Percentiles rank a stretch among this genome's conserved stretches.
These are phyloP conservation scores for Yarrowia sp. DNA, from an alignment of 805 yeast species.

Conservation along the genomic window DNA sequence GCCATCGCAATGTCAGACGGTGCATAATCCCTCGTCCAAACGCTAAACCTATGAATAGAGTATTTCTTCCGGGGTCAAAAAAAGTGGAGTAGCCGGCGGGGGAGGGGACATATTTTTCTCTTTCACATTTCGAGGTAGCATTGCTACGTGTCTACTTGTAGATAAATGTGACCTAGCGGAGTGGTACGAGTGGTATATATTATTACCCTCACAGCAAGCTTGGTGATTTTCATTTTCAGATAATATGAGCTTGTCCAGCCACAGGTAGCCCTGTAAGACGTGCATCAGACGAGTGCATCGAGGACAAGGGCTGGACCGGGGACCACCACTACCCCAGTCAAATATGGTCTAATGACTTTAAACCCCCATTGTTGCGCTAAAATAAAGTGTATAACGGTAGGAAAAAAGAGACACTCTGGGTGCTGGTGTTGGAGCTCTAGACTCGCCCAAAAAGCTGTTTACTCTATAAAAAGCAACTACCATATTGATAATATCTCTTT, in stretches of 20 bases:
- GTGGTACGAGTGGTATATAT: too few species aligned
- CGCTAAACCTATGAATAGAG: neutral
- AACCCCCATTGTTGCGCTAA: neutral
- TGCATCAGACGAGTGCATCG: conserved; percentile 1
- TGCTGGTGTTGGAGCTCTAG: too few species aligned
- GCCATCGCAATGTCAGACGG: neutral
- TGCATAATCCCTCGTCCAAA: conserved; percentile 15
- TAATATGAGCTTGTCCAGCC: conserved; percentile 14
- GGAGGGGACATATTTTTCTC: too few species aligned
- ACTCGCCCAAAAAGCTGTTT: too few species aligned
- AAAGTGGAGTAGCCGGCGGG: conserved; percentile 6
- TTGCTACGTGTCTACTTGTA: too few species aligned
- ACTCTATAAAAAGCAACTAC: too few species aligned
- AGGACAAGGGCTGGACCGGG: conserved; percentile 3
- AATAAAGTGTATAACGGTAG: neutral
- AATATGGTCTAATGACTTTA: neutral
- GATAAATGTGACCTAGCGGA: too few species aligned
- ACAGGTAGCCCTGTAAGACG: neutral
- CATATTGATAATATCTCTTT: too few species aligned
- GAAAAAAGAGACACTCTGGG: neutral
- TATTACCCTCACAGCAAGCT: too few species aligned
- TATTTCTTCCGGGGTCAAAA: conserved; percentile 6
- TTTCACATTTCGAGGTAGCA: too few species aligned
- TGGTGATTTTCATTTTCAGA: too few species aligned
- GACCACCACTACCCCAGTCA: neutral